Base-by-base conservation (phyloP, 1,284 basidiomycete species). In the Ustilago xerochloae region DNA sequence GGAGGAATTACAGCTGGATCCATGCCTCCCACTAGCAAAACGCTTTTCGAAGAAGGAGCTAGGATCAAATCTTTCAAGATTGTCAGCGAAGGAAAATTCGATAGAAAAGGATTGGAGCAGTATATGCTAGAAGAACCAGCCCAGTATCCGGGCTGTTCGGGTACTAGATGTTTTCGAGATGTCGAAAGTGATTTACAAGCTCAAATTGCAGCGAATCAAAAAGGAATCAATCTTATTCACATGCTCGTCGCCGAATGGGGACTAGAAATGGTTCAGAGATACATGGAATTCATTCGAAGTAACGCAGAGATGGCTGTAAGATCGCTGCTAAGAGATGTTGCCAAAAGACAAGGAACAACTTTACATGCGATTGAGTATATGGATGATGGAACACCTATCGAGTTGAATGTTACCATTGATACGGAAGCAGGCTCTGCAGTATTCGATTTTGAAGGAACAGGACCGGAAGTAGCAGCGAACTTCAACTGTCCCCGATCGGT, bases 181-280 rank as follows among this genome's bases (percentile, higher is more conserved):
- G 91, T 96, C 15, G 92, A 95, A 86, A 92, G 92, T 75, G 95
- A 97, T 84, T 84, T 97, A 63, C 94, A 95, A 84, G 94, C 95
- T 55, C 94, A 97, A 91, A 92, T 98, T 64, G 93, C 94, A 0
- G 95, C 96, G 16, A 97, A 97, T 84, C 90, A 96, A 85, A 97
- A 97, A 86, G 95, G 94, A 15, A 90, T 85, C 65, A 77, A 74
- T 20, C 56, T 84, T 43, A 75, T 79, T 57, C 73, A 78, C 63
- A 54, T 82, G 89, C 91, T 97, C 72, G 91, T 96, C 38, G 88
- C 90, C 7, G 94, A 98, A 77, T 97, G 96, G 82, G 89, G 91
- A 3, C 87, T 97, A 35, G 86, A 90, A 55, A 93, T 90, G 1
- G 95, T 97, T 2, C 94, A 97, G 81, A 60, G 63, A 24, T 81